Evolutionary conservation across 805 yeast genomes (phyloP), one percentile per base, ranked within the genome.

Genomic region (Teunomyces pallodes): DNA sequence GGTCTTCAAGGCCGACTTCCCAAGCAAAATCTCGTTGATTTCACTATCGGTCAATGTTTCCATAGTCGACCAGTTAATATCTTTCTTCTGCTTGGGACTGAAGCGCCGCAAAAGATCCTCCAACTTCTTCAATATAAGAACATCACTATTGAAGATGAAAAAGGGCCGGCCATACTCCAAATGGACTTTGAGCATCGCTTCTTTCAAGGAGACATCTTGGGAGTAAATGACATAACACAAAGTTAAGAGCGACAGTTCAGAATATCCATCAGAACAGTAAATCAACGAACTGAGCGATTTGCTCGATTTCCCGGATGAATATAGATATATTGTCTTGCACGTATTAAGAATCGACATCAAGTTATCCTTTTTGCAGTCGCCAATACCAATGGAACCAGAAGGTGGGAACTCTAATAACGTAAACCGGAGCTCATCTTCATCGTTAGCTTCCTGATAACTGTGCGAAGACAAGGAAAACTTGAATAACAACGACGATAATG

Each of bases 211-310:
- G 14, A 81, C 59, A 35, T 85, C 81, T 46, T 84, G 78, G 1
- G 87, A 64, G 65, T 85, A 92, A 49, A 92, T 86, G 48, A 86
- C 55, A 57, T 80, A 91, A 47, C 90, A 79, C 31, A 89, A 69
- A 0, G 82, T 79, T 35, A 91, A 65, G n/a, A 92, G 74, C 4
- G 96, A 82, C 45, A 91, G 86, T 60, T 90, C 97, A 0, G 97
- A 89, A 65, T 91, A 92, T 0, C 98, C 98, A 66, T 92, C 97
- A 1, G 87, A 80, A 59, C 96, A 90, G 61, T 82, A 85, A 8
- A 91, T 70, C 50, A 91, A 72, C 0, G 82, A 69, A 3, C 81
- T 76, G 44, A 72, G 49, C 8, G 67, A 61, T 42, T 74, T 68
- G 30, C 64, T 69, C 33, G 74, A 66, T 50, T 57, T 51, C 1